phyloP scores from a whole-genome alignment of 2,329 filamentous ascomycete genomes.

The Cadophora luteo-olivacea region DNA sequence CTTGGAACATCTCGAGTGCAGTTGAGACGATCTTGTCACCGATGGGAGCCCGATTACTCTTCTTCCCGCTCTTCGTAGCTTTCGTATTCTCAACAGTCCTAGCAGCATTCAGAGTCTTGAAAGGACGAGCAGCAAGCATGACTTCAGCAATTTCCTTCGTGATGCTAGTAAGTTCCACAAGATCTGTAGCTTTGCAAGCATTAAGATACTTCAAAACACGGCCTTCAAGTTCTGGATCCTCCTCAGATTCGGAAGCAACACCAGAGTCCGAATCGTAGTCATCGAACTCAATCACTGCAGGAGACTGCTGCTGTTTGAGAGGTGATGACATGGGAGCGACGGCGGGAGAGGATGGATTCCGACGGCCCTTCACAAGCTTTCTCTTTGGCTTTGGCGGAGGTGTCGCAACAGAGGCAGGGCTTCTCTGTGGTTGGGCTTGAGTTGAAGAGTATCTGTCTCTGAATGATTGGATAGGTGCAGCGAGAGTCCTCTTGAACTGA shows the following conservation, averaged over 20 bases:
- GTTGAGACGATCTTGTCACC: conserved; percentile 72
- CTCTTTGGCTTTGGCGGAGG: conserved; percentile 43
- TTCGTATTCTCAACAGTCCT: conserved; percentile 64
- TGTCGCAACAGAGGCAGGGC: conserved; percentile 29
- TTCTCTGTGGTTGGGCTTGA: conserved; percentile 46
- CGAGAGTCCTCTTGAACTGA: conserved; percentile 60
- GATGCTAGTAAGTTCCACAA: conserved; percentile 82
- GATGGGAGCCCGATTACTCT: conserved; percentile 55
- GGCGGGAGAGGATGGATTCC: conserved; percentile 39
- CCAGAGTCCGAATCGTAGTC: conserved; percentile 44
- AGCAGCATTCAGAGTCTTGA: conserved; percentile 69
- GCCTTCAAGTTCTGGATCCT: conserved; percentile 53
- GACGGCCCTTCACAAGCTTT: conserved; percentile 44
- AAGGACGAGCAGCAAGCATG: conserved; percentile 78
- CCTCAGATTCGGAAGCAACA: conserved; percentile 39
- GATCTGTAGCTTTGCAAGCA: conserved; percentile 73
- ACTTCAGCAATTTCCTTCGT: conserved; percentile 72
- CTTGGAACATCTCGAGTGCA: conserved; percentile 75
- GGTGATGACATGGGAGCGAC: conserved; percentile 33
- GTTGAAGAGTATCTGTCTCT: conserved; percentile 63
- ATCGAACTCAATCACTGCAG: conserved; percentile 27
- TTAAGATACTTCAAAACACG: conserved; percentile 85
- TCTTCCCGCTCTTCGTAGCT: conserved; percentile 56
- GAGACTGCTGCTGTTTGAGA: conserved; percentile 33
- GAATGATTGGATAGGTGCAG: conserved; percentile 60